A percentile compares a stretch with the other conserved stretches of the same genome.
Evolutionary conservation across 2,329 filamentous ascomycete species (phyloP).

Genomic region (Lecanicillium sp.): DNA sequence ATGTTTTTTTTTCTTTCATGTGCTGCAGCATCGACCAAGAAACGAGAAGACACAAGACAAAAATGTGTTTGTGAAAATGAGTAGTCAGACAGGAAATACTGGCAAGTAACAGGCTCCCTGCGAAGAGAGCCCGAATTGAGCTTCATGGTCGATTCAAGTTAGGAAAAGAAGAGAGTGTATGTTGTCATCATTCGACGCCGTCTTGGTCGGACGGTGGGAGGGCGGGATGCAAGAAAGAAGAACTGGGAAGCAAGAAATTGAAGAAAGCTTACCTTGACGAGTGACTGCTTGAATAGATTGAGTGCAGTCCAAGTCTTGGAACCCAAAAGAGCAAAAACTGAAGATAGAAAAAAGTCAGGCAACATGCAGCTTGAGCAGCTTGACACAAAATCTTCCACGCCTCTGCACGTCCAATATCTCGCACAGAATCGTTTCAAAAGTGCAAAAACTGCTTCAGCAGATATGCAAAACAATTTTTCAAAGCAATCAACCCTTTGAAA

Average conservation of each 20-base stretch:
- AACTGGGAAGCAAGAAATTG: constrained; percentile 2
- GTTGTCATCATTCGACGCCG: constrained; percentile 61
- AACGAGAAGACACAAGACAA: constrained; percentile 9
- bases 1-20: too few relatives aligned
- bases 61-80: constrained; percentile 1
- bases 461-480: too few relatives aligned
- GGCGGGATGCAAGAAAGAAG: too few relatives aligned
- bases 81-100: constrained; percentile 74
- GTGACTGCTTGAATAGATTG: neutral
- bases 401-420: too few relatives aligned
- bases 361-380: too few relatives aligned
- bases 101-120: constrained; percentile 77
- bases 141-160: constrained; percentile 84
- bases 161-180: constrained; percentile 76
- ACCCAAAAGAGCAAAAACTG: neutral
- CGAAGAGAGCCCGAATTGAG: constrained; percentile 53
- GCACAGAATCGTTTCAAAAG: too few relatives aligned
- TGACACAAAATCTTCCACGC: too few relatives aligned
- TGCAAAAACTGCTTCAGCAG: too few relatives aligned
- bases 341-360: neutral
- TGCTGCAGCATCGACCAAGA: too few relatives aligned
- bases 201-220: too few relatives aligned
- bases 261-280: constrained; percentile 3
- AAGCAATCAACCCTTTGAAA: neutral
- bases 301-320: neutral